phyloP scores from a whole-genome alignment of 202 grass and related monocot species.

The Setaria italica region DNA sequence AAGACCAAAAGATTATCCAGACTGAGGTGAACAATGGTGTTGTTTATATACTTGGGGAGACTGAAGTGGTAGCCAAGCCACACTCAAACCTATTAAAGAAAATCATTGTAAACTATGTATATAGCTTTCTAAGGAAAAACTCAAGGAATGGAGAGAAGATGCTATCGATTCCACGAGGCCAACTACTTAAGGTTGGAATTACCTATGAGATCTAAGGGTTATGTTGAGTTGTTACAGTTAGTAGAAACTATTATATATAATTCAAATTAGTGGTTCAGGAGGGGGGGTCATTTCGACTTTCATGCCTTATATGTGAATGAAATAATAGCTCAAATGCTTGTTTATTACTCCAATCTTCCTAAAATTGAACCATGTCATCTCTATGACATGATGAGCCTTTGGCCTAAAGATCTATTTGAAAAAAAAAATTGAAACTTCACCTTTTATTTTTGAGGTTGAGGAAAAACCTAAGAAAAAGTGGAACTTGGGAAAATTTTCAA shows the following conservation, averaged over 20 bases:
- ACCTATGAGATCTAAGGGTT: conserved; percentile 57
- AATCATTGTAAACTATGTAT: conserved; percentile 56
- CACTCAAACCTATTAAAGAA: conserved; percentile 57
- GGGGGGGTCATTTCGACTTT: background rate
- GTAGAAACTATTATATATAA: background rate
- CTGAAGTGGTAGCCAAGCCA: conserved; percentile 54
- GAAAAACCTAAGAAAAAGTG: background rate
- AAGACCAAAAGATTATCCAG: conserved; percentile 57
- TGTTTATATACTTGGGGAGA: conserved; percentile 63
- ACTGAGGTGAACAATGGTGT: conserved; percentile 62
- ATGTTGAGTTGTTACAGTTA: background rate
- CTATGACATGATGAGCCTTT: background rate
- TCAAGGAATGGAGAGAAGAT: conserved; percentile 62
- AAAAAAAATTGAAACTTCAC: background rate
- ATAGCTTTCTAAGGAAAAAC: conserved; percentile 61
- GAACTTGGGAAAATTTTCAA: background rate
- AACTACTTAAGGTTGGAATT: conserved; percentile 63
- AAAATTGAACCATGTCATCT: background rate
- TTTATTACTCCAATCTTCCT: background rate
- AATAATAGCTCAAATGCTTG: background rate
- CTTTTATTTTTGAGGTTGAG: background rate
- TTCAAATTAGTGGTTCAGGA: background rate
- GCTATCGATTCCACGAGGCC: conserved; percentile 51
- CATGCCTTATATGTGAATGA: background rate
- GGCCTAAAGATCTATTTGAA: background rate